These are phyloP conservation scores for Geosmithia putterillii DNA, from an alignment of 2,329 filamentous ascomycete species.

Conservation along the genomic window DNA sequence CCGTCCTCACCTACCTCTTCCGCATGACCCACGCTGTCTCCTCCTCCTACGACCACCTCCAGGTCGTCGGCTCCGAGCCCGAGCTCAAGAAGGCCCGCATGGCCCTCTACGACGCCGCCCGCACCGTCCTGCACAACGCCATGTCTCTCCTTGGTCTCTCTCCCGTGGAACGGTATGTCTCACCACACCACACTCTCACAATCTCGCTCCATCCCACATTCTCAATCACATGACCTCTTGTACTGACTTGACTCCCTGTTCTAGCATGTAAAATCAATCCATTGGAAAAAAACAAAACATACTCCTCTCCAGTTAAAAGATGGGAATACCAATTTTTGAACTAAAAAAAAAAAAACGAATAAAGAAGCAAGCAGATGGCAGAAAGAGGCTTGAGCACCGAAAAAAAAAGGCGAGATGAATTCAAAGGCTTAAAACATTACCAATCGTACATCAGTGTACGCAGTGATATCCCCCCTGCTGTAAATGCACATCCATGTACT, in stretches of 20 bases:
- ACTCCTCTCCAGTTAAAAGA: no score
- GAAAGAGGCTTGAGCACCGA: not conserved
- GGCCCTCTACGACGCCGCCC: slow-evolving; percentile 65
- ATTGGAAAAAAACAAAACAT: no score
- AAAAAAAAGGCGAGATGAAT: no score
- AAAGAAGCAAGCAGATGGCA: not conserved
- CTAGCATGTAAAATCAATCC: no score
- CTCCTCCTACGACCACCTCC: slow-evolving; percentile 70
- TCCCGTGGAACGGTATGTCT: slow-evolving; percentile 50
- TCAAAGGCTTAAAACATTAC: no score
- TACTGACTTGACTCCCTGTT: no score
- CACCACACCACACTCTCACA: not conserved
- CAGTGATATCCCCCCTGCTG: no score
- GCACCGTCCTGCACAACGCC: slow-evolving; percentile 67
- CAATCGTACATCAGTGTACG: no score
- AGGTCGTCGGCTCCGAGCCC: slow-evolving; percentile 68
- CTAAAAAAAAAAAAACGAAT: not conserved
- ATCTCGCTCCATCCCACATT: no score
- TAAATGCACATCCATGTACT: no score
- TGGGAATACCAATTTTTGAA: no score
- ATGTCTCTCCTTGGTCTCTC: slow-evolving; percentile 71
- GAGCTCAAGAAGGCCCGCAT: slow-evolving; percentile 56
- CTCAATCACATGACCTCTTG: no score
- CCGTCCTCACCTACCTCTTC: slow-evolving; percentile 52
- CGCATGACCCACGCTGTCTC: slow-evolving; percentile 75